Conservation (phyloP, 2,329 filamentous ascomycete species). For the Chrysosporium queenslandicum region DNA sequence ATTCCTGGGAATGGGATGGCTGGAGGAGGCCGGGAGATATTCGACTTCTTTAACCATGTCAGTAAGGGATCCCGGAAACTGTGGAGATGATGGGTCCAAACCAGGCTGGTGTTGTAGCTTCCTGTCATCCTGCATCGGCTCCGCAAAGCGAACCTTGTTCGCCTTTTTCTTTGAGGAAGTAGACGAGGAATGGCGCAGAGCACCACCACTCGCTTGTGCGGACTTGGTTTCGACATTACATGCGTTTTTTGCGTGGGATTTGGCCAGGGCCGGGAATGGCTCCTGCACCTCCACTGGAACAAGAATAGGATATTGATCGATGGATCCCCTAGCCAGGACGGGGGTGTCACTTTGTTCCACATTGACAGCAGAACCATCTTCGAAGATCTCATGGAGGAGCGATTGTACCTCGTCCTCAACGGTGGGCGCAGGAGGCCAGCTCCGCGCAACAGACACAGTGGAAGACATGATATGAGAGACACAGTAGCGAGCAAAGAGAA, state of each 20-base stretch:
- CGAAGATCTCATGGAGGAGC: constrained; percentile 33
- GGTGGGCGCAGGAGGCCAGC: constrained; percentile 36
- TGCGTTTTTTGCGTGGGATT: background rate
- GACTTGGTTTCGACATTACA: background rate
- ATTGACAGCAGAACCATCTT: constrained; percentile 20
- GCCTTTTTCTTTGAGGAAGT: constrained; percentile 2
- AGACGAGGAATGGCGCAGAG: background rate
- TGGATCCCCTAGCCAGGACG: constrained; percentile 28
- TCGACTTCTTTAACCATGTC: constrained; percentile 1
- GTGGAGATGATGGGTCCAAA: constrained; percentile 7
- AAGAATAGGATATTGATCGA: constrained; percentile 40
- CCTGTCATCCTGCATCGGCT: constrained; percentile 3
- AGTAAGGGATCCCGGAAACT: background rate
- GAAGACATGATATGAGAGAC: constrained; percentile 20
- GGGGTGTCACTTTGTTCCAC: constrained; percentile 10
- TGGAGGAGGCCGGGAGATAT: background rate
- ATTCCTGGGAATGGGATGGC: background rate
- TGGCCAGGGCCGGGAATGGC: background rate
- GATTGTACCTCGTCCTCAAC: constrained; percentile 39
- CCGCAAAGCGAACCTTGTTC: constrained; percentile 14
- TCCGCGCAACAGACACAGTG: constrained; percentile 23
- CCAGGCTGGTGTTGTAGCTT: constrained; percentile 9
- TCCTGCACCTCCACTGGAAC: constrained; percentile 23
- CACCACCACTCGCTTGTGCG: background rate
- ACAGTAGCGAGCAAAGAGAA: constrained; percentile 2